Percentiles rank a stretch among this genome's conserved stretches.
phyloP scores from a whole-genome alignment of 2,329 filamentous ascomycete species.

The Penicillium frequentans region DNA sequence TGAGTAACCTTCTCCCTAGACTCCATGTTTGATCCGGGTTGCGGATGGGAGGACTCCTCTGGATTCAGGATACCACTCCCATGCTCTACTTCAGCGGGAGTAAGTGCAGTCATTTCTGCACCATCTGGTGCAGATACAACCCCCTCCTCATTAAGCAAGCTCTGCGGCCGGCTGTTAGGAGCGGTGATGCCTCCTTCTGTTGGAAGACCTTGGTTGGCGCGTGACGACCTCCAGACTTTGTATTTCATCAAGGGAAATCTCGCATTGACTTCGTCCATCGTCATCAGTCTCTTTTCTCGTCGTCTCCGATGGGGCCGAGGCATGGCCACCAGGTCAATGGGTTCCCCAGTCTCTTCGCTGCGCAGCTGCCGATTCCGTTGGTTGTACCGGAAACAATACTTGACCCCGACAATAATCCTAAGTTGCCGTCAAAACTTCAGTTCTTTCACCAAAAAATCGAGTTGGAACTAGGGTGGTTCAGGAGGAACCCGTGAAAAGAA shows the following conservation, averaged over 20 bases:
- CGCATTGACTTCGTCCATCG: slow-evolving; percentile 97
- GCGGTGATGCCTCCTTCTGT: slow-evolving; percentile 80
- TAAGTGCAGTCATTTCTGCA: slow-evolving; percentile 22
- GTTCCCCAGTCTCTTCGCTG: slow-evolving; percentile 76
- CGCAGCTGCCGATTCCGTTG: slow-evolving; percentile 82
- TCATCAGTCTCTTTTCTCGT: slow-evolving; percentile 97
- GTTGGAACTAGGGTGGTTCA: background rate
- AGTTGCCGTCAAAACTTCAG: slow-evolving; percentile 8
- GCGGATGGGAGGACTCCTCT: slow-evolving; percentile 14
- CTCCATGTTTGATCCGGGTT: slow-evolving; percentile 1
- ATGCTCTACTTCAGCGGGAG: slow-evolving; percentile 22
- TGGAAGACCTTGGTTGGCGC: slow-evolving; percentile 79
- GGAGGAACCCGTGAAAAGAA: background rate
- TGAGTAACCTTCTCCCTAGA: slow-evolving; percentile 14
- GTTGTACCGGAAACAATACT: slow-evolving; percentile 99
- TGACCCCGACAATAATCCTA: slow-evolving; percentile 99
- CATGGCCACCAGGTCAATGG: slow-evolving; percentile 83
- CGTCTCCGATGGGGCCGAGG: slow-evolving; percentile 80
- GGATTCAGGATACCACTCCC: slow-evolving; percentile 16
- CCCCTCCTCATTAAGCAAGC: slow-evolving; percentile 65
- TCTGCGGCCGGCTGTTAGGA: slow-evolving; percentile 68
- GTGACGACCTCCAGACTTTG: slow-evolving; percentile 85
- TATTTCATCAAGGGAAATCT: slow-evolving; percentile 96
- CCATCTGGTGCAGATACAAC: slow-evolving; percentile 26
- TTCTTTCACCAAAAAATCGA: background rate